These are phyloP conservation scores for Dryas drummondii DNA, from an alignment of 306 rosid genomes.

Conservation along the genomic window DNA sequence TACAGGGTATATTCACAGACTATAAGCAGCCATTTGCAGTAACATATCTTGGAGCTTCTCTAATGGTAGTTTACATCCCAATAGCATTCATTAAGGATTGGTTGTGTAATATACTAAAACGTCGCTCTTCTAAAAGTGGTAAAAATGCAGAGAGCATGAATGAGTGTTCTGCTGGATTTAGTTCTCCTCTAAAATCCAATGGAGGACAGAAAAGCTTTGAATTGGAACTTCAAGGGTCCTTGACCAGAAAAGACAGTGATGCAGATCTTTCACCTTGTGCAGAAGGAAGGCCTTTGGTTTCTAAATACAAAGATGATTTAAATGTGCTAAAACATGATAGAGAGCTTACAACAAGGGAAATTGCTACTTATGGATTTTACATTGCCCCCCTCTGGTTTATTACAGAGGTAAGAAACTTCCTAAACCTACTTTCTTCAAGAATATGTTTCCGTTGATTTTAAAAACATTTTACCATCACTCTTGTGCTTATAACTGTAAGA, in stretches of 20 bases:
- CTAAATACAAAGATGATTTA: slow-evolving; percentile 54
- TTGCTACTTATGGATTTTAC: slow-evolving; percentile 85
- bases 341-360: slow-evolving; percentile 56
- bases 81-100: slow-evolving; percentile 91
- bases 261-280: slow-evolving; percentile 47
- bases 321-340: slow-evolving; percentile 43
- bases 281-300: slow-evolving; percentile 67
- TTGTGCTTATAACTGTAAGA: neutral
- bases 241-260: slow-evolving; percentile 68
- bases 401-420: slow-evolving; percentile 70
- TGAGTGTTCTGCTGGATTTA: slow-evolving; percentile 33
- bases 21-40: slow-evolving; percentile 98
- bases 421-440: slow-evolving; percentile 20
- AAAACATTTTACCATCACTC: neutral
- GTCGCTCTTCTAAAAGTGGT: slow-evolving; percentile 62
- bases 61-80: slow-evolving; percentile 97
- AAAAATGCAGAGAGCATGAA: slow-evolving; percentile 45
- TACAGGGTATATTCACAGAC: slow-evolving; percentile 70
- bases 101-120: slow-evolving; percentile 55
- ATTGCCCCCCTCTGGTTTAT: slow-evolving; percentile 94
- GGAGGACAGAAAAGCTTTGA: slow-evolving; percentile 52
- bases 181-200: slow-evolving; percentile 45
- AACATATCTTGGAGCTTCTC: slow-evolving; percentile 98
- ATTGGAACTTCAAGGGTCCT: slow-evolving; percentile 45
- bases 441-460: neutral